A percentile compares a stretch with the other conserved stretches of the same genome.
phyloP scores from a whole-genome alignment of 495 filamentous ascomycete genomes.

The Neurospora terricola region DNA sequence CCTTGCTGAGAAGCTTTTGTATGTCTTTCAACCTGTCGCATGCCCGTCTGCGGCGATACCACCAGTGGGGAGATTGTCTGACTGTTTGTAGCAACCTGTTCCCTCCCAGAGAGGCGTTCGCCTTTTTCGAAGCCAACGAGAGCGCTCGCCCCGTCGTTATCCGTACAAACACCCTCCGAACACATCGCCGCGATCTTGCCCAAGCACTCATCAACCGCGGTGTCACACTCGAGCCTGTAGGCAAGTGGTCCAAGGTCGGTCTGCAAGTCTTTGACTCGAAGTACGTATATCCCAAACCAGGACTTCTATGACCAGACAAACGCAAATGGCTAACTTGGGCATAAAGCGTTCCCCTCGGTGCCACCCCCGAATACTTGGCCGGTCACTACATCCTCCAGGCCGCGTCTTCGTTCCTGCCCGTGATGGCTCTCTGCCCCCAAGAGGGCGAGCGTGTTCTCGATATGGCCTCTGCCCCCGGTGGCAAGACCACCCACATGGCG shows the following conservation, averaged over 20 bases:
- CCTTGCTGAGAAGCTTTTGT: slow-evolving; percentile 28
- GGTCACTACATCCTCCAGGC: slow-evolving; percentile 98
- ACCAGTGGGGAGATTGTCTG: not conserved
- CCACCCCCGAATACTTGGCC: slow-evolving; percentile 93
- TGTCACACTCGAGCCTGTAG: slow-evolving; percentile 90
- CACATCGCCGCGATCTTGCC: slow-evolving; percentile 82
- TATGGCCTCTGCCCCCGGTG: slow-evolving; percentile 97
- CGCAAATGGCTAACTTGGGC: not conserved
- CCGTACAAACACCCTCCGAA: slow-evolving; percentile 90
- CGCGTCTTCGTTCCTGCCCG: slow-evolving; percentile 91
- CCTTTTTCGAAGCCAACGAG: slow-evolving; percentile 98
- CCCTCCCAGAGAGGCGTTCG: slow-evolving; percentile 86
- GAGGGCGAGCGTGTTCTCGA: slow-evolving; percentile 76
- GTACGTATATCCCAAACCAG: not conserved
- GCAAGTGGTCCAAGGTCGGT: slow-evolving; percentile 97
- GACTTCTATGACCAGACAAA: not conserved
- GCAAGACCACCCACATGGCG: slow-evolving; percentile 94
- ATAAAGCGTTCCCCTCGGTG: slow-evolving; percentile 71
- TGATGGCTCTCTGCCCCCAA: slow-evolving; percentile 93
- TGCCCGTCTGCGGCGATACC: not conserved
- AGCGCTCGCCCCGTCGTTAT: slow-evolving; percentile 64
- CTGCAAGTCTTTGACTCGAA: slow-evolving; percentile 90
- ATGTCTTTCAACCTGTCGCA: not conserved
- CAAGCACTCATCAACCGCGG: slow-evolving; percentile 95
- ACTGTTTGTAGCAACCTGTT: slow-evolving; percentile 60